phyloP scores from a whole-genome alignment of 768 basidiomycete species.

The Tulasnella sp. region DNA sequence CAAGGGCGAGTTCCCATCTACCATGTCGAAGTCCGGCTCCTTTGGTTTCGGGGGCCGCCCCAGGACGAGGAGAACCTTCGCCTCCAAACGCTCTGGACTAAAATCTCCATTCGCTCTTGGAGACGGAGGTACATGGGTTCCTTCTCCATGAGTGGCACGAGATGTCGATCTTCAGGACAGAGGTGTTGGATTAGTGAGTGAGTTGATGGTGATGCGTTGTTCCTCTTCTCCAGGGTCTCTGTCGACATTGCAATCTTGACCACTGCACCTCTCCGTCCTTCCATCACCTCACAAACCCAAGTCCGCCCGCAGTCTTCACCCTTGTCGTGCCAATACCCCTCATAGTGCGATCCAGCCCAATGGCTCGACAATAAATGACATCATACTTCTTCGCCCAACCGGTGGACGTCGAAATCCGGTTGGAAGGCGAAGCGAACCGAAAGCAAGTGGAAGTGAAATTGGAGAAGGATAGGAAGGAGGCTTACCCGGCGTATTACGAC shows the following conservation, averaged over 20 bases:
- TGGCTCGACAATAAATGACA: not conserved
- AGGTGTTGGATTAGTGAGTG: too few species aligned
- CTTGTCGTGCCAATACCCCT: too few species aligned
- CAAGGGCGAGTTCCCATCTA: not conserved
- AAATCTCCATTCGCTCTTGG: not conserved
- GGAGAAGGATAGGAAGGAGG: constrained; percentile 74
- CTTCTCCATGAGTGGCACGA: not conserved
- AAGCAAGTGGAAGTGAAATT: constrained; percentile 86
- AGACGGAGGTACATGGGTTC: not conserved
- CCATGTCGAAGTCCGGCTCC: constrained; percentile 5
- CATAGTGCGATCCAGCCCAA: not conserved
- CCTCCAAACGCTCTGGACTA: not conserved
- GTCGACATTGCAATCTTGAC: not conserved
- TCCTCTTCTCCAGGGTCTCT: not conserved
- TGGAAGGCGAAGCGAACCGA: constrained; percentile 77
- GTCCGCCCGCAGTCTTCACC: too few species aligned
- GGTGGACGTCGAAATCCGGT: constrained; percentile 83
- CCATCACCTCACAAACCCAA: too few species aligned
- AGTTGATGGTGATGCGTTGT: too few species aligned
- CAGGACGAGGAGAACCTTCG: not conserved
- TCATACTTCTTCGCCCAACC: constrained; percentile 86
- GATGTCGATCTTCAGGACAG: too few species aligned
- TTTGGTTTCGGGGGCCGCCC: not conserved
- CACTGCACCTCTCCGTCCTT: not conserved
- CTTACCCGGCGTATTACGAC: constrained; percentile 92